phyloP scores from a whole-genome alignment of 2,329 filamentous ascomycete genomes.

The Alternaria ethzedia region DNA sequence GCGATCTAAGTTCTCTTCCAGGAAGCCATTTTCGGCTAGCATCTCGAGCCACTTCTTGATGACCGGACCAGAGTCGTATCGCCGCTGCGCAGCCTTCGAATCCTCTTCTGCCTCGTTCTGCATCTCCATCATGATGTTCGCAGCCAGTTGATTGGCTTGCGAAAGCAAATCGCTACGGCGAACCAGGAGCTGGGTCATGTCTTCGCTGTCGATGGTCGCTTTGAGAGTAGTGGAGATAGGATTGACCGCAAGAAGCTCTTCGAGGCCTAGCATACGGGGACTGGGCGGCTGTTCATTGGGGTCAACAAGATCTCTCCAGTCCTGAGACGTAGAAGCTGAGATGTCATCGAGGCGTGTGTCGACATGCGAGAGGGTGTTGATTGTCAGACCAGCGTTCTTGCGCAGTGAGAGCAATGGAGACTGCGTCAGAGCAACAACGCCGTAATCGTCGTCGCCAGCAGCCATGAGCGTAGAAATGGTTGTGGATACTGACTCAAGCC shows the following conservation, averaged over 20 bases:
- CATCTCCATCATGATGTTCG: conserved; percentile 57
- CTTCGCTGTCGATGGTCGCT: conserved; percentile 27
- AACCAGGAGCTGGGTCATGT: conserved; percentile 25
- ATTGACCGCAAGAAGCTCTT: conserved; percentile 19
- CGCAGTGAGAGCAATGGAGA: conserved; percentile 64
- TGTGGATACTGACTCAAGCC: conserved; percentile 69
- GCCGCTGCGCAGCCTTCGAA: conserved; percentile 60
- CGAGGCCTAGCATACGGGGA: conserved; percentile 23
- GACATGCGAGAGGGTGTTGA: conserved; percentile 52
- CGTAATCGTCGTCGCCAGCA: conserved; percentile 74
- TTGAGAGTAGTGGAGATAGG: conserved; percentile 19
- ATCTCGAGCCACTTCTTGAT: conserved; percentile 73
- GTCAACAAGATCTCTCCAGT: conserved; percentile 53
- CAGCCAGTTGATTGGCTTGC: conserved; percentile 39
- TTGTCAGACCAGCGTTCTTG: conserved; percentile 52
- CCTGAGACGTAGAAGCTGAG: conserved; percentile 25
- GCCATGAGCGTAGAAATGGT: conserved; percentile 73
- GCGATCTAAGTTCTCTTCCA: conserved; percentile 49
- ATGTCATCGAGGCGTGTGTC: conserved; percentile 50
- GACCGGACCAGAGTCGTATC: conserved; percentile 72
- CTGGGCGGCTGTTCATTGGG: conserved; percentile 30
- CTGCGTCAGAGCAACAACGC: conserved; percentile 74
- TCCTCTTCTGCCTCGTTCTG: conserved; percentile 57
- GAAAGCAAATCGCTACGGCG: conserved; percentile 20
- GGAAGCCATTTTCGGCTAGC: conserved; percentile 69